These are phyloP conservation scores for Ganoderma boninense DNA, from an alignment of 1,284 basidiomycete species.

Conservation along the genomic window DNA sequence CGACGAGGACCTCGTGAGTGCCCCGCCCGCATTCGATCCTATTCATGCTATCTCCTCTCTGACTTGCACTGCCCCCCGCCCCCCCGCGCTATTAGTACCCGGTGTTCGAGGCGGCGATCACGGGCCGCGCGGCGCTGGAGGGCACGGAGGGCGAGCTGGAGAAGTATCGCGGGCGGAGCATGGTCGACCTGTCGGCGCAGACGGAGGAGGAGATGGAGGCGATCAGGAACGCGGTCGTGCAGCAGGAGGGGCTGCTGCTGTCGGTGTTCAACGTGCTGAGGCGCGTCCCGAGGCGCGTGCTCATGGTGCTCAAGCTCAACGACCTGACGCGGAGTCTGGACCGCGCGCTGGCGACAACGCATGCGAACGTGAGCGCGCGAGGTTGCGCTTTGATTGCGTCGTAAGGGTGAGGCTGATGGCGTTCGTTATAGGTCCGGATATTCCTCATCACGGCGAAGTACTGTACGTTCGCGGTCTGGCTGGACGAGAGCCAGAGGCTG, in stretches of 20 bases:
- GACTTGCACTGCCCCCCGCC: too few species aligned
- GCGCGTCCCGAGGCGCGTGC: slow-evolving; percentile 82
- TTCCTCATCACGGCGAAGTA: slow-evolving; percentile 94
- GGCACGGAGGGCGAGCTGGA: slow-evolving; percentile 54
- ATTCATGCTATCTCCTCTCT: slow-evolving; percentile 2
- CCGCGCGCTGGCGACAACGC: slow-evolving; percentile 76
- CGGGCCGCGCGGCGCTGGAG: slow-evolving; percentile 73
- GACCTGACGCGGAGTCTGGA: slow-evolving; percentile 84
- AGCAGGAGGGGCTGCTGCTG: slow-evolving; percentile 81
- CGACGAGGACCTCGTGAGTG: slow-evolving; percentile 79
- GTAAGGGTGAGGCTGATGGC: not conserved
- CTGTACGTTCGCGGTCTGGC: slow-evolving; percentile 87
- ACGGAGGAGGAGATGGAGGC: slow-evolving; percentile 78
- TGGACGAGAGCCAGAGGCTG: slow-evolving; percentile 72
- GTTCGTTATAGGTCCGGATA: slow-evolving; percentile 67
- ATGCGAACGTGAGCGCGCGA: slow-evolving; percentile 63
- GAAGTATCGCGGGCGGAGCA: slow-evolving; percentile 68
- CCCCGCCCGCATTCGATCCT: not conserved
- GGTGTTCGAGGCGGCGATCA: slow-evolving; percentile 90
- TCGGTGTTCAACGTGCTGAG: slow-evolving; percentile 89
- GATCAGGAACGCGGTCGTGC: slow-evolving; percentile 82
- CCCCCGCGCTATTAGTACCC: slow-evolving; percentile 65
- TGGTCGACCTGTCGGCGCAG: slow-evolving; percentile 78
- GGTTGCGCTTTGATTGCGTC: not conserved
- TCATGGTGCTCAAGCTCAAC: slow-evolving; percentile 90